These are phyloP conservation scores for Calonectria montana DNA, from an alignment of 2,329 filamentous ascomycete species.

Conservation along the genomic window DNA sequence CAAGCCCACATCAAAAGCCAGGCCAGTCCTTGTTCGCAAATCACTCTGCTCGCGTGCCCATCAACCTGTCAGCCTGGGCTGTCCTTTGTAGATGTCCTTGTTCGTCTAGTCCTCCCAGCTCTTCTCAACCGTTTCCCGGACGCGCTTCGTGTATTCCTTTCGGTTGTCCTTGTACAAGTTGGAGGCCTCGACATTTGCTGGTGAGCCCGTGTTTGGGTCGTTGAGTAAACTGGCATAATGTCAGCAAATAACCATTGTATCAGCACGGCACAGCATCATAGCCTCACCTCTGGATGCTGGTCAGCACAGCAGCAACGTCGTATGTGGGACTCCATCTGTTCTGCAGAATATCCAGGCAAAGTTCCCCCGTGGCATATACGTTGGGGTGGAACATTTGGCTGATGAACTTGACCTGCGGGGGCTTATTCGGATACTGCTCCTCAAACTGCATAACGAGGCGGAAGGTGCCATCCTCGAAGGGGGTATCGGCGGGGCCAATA, in stretches of 20 bases:
- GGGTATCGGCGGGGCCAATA: slow-evolving; percentile 95
- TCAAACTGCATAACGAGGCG: slow-evolving; percentile 99
- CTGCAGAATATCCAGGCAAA: slow-evolving; percentile 96
- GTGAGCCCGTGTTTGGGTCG: slow-evolving; percentile 98
- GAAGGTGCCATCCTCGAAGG: slow-evolving; percentile 98
- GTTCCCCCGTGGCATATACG: slow-evolving; percentile 95
- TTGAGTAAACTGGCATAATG: slow-evolving; percentile 79
- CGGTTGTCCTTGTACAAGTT: slow-evolving; percentile 99
- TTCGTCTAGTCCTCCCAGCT: slow-evolving; percentile 88
- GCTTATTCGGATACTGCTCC: slow-evolving; percentile 98
- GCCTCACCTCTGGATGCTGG: slow-evolving; percentile 91
- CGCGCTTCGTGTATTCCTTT: slow-evolving; percentile 94
- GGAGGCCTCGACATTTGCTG: slow-evolving; percentile 96
- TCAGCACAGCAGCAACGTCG: slow-evolving; percentile 95
- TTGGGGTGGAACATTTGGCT: slow-evolving; percentile 99
- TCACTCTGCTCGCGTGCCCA: slow-evolving; percentile 16
- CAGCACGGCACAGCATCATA: neutral
- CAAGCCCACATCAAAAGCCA: slow-evolving; percentile 11
- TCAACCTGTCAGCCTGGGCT: neutral
- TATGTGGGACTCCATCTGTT: slow-evolving; percentile 99
- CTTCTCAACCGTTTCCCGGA: slow-evolving; percentile 97
- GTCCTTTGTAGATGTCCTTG: neutral
- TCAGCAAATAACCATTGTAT: slow-evolving; percentile 41
- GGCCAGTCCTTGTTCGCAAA: neutral
- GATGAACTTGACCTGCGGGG: slow-evolving; percentile 97